Evolutionary conservation across 2,329 filamentous ascomycete species (phyloP).

Genomic region (Phialophora macrospora): DNA sequence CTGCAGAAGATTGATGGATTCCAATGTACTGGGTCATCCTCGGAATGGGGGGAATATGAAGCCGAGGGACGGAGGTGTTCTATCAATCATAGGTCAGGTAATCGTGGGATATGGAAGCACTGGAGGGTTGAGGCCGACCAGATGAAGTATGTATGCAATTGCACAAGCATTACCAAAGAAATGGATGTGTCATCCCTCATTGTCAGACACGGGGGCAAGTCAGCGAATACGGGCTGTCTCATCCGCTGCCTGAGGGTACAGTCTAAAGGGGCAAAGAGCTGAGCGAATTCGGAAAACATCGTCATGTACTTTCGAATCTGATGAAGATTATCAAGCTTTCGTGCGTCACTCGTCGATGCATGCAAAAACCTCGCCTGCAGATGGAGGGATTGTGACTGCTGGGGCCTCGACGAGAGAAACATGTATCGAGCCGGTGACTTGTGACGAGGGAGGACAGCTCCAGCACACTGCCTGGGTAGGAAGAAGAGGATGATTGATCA

Average conservation of each 20-base stretch:
- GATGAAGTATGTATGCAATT: background rate
- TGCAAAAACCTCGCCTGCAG: too few relatives aligned
- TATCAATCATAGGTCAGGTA: background rate
- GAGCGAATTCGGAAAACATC: background rate
- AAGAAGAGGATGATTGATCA: too few relatives aligned
- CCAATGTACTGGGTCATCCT: background rate
- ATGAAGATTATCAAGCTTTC: conserved; percentile 12
- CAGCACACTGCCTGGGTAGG: too few relatives aligned
- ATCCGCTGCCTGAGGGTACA: background rate
- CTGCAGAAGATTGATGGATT: too few relatives aligned
- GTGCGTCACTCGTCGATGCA: too few relatives aligned
- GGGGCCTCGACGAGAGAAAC: too few relatives aligned
- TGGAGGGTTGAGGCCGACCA: background rate
- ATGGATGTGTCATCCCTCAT: background rate
- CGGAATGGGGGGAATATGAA: background rate
- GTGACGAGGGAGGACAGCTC: too few relatives aligned
- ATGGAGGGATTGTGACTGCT: too few relatives aligned
- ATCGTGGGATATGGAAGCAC: background rate
- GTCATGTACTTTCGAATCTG: background rate
- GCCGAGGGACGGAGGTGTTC: too few relatives aligned
- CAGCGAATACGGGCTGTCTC: conserved; percentile 1
- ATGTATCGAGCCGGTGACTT: too few relatives aligned
- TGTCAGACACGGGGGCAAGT: background rate
- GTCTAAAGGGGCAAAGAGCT: background rate
- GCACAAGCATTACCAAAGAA: background rate